These are phyloP conservation scores for Heritiera littoralis DNA, from an alignment of 345 rosid genomes.

Conservation along the genomic window DNA sequence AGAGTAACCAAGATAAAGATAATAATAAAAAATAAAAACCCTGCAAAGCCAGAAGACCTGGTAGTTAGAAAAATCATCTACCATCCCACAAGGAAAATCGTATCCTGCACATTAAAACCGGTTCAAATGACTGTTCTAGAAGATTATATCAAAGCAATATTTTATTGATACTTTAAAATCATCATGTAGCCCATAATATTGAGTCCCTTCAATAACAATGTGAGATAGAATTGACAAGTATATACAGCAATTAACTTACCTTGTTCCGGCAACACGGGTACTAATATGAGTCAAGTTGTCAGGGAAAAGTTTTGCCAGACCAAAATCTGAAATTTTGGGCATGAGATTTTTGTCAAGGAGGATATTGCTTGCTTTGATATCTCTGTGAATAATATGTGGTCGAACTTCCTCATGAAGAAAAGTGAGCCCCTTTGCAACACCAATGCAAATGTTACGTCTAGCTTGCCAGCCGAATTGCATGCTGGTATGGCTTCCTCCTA, in stretches of 20 bases:
- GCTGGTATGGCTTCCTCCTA: slow-evolving; percentile 43
- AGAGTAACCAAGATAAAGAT: neutral
- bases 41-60: neutral
- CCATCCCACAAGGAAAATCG: neutral
- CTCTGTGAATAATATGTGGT: slow-evolving; percentile 69
- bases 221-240: neutral
- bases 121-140: neutral
- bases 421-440: slow-evolving; percentile 65
- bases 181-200: neutral
- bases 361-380: slow-evolving; percentile 77
- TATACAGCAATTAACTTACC: slow-evolving; percentile 39
- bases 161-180: neutral
- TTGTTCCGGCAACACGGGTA: slow-evolving; percentile 75
- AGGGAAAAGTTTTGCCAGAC: slow-evolving; percentile 76
- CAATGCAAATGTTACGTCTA: slow-evolving; percentile 57
- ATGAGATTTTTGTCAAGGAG: slow-evolving; percentile 56
- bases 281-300: slow-evolving; percentile 59
- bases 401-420: slow-evolving; percentile 70
- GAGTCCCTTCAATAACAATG: neutral
- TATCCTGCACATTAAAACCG: neutral
- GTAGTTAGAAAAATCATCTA: neutral
- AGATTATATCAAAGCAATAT: neutral
- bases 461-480: slow-evolving; percentile 56
- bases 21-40: neutral
- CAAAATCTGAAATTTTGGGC: slow-evolving; percentile 78